phyloP scores from a whole-genome alignment of 2,329 filamentous ascomycete genomes.

The Neonectria neomacrospora region DNA sequence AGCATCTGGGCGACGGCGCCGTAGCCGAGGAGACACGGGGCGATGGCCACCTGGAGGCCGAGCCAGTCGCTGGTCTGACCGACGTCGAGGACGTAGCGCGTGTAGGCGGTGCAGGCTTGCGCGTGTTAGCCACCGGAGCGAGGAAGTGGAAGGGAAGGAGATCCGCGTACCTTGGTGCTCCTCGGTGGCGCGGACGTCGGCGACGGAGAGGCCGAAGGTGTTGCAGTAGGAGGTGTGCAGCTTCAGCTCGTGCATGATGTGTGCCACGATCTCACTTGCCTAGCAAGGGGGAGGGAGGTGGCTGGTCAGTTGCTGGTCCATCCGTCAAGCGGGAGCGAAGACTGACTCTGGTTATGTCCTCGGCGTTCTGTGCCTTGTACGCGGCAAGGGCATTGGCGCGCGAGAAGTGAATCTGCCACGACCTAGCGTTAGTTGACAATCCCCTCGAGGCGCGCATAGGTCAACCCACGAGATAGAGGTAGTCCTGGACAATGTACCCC shows the following conservation, averaged over 20 bases:
- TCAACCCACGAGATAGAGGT: conserved; percentile 79
- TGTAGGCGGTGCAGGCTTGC: conserved; percentile 86
- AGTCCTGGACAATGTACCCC: conserved; percentile 91
- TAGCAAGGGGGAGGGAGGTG: conserved; percentile 30
- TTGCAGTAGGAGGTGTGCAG: conserved; percentile 87
- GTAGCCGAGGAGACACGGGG: conserved; percentile 92
- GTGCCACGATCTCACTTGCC: conserved; percentile 70
- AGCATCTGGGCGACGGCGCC: conserved; percentile 80
- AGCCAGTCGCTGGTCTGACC: conserved; percentile 90
- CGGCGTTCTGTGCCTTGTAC: conserved; percentile 82
- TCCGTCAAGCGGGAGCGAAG: fast-evolving
- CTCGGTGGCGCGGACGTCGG: conserved; percentile 76
- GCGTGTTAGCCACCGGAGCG: conserved; percentile 34
- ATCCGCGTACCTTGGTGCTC: conserved; percentile 74
- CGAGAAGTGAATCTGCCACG: conserved; percentile 79
- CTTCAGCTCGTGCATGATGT: conserved; percentile 82
- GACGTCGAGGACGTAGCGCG: conserved; percentile 86
- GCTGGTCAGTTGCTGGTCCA: background rate
- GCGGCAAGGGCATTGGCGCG: conserved; percentile 85
- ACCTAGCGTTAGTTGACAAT: background rate
- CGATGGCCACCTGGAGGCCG: conserved; percentile 83
- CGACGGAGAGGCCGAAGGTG: conserved; percentile 78
- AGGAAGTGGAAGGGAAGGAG: background rate
- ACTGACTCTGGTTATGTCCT: conserved; percentile 76
- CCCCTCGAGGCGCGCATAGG: background rate